phyloP scores from a whole-genome alignment of 768 basidiomycete genomes.

The Botryobasidium botryosum region DNA sequence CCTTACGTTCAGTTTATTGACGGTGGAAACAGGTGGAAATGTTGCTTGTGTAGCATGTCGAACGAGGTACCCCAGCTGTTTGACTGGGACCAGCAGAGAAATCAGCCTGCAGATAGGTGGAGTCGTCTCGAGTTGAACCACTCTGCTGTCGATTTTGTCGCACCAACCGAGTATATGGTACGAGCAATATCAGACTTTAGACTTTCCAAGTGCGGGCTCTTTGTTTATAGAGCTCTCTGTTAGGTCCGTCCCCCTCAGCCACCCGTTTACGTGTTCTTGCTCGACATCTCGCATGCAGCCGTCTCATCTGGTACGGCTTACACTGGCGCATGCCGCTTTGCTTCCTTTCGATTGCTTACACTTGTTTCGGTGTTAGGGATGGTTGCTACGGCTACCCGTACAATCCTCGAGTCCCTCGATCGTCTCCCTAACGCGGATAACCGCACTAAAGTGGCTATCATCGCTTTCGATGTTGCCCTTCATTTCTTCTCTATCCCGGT shows the following conservation, averaged over 20 bases:
- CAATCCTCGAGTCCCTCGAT: slow-evolving; percentile 88
- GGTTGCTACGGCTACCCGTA: slow-evolving; percentile 95
- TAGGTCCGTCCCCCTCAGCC: slow-evolving; percentile 83
- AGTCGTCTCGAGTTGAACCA: slow-evolving; percentile 82
- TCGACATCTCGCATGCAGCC: slow-evolving; percentile 88
- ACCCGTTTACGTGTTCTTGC: slow-evolving; percentile 89
- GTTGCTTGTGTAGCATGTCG: slow-evolving; percentile 96
- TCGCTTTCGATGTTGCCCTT: slow-evolving; percentile 80
- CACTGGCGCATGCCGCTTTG: background rate
- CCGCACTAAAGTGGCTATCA: slow-evolving; percentile 80
- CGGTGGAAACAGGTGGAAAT: slow-evolving; percentile 95
- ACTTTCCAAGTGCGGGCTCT: too few species aligned
- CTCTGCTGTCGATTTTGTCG: slow-evolving; percentile 90
- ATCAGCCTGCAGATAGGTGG: slow-evolving; percentile 94
- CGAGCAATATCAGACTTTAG: too few species aligned
- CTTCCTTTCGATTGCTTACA: background rate
- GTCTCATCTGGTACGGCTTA: slow-evolving; percentile 58
- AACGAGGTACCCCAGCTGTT: slow-evolving; percentile 98
- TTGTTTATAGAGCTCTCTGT: background rate
- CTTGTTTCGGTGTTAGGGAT: slow-evolving; percentile 39
- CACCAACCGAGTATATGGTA: slow-evolving; percentile 97
- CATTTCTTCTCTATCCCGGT: slow-evolving; percentile 95
- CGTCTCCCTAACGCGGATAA: slow-evolving; percentile 90
- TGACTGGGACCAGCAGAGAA: slow-evolving; percentile 91
- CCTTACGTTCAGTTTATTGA: slow-evolving; percentile 97